phyloP scores from a whole-genome alignment of 345 rosid species.

The Euphorbia pulcherrima region DNA sequence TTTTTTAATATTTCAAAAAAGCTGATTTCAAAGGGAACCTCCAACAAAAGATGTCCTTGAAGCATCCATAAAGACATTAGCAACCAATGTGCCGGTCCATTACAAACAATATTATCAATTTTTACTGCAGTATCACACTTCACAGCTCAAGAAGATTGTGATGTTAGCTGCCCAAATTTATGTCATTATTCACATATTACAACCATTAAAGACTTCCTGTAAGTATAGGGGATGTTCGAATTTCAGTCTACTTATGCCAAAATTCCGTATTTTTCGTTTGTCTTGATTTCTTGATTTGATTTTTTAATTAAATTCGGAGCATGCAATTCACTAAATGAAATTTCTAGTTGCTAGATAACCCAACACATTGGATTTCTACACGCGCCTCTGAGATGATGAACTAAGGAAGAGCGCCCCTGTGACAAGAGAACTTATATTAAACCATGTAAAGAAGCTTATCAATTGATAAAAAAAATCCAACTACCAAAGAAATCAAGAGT shows the following conservation, averaged over 20 bases:
- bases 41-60: not conserved
- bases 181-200: constrained; percentile 1
- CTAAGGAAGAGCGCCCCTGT: not conserved
- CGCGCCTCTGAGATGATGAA: not conserved
- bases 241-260: not conserved
- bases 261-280: not conserved
- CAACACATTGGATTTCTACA: not conserved
- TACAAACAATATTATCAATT: not conserved
- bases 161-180: not conserved
- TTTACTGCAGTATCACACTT: not conserved
- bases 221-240: not conserved
- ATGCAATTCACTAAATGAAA: not conserved
- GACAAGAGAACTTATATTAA: not conserved
- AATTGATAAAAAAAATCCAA: not conserved
- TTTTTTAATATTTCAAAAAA: no score
- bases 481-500: not conserved
- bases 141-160: not conserved
- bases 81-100: not conserved
- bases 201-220: not conserved
- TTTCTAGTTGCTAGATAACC: not conserved
- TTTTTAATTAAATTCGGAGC: not conserved
- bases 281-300: not conserved
- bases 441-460: not conserved
- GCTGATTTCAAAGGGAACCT: not conserved
- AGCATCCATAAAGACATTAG: not conserved